Base-by-base conservation (phyloP, 306 rosid genomes). In the Cicer pinnatifidum region DNA sequence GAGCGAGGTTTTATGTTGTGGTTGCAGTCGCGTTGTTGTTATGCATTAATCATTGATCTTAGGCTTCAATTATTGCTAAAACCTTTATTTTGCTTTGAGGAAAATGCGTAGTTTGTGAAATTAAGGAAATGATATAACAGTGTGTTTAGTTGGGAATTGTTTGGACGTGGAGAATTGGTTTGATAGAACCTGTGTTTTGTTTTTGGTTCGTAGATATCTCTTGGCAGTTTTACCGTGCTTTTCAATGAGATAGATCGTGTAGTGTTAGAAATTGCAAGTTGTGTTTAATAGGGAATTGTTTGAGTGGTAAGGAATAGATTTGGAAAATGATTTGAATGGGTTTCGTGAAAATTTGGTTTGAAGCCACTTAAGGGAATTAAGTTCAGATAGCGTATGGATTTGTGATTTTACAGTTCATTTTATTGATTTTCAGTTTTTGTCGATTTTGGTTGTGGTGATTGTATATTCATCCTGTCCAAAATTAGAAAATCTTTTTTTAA, bases 131-230 rank as follows among this genome's bases (percentile, higher is more conserved):
- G 37, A 12, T 41, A 67, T 11, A 43, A 46, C 3, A 10, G 13
- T 20, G 43, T 75, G 37, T 52, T 13, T 28, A 0, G 39, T 48
- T 16, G 35, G 46, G 60, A 70, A 39, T 51, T 69, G 10, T 52
- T 52, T 53, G 17, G n/a, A 19, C 57, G 65, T 6, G 5, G 67
- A 57, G 54, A 59, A 37, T 44, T 58, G 41, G 23, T 45, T 59
- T 72, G 57, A 45, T 45, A 45, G 58, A 46, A 7, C 35, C 19
- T 71, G 17, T 50, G 16, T 71, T 45, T 58, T 59, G 43, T n/a
- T 56, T 53, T 19, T 71, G 6, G 40, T 39, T 56, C n/a, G 61
- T 56, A 53, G 59, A 39, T 40, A 20, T 71, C 6, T 68, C 12
- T 19, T 12, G 8, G 61, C 46, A 13, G 54, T 4, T 8, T 35